phyloP scores from a whole-genome alignment of 2,329 filamentous ascomycete species.

The Dryadomyces quercus-mongolicae region DNA sequence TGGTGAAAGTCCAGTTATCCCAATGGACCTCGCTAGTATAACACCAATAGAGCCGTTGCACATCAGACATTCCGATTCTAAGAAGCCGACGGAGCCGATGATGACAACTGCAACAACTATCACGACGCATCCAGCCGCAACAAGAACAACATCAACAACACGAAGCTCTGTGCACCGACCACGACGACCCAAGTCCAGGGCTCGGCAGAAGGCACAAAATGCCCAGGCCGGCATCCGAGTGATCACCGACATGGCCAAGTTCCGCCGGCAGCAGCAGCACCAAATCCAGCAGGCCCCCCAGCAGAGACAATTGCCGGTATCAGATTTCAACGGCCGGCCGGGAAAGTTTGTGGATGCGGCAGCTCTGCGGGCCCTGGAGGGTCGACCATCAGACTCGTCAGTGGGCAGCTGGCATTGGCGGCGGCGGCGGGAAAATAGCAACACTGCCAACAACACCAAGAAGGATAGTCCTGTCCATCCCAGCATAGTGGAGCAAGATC shows the following conservation, averaged over 20 bases:
- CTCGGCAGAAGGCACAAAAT: conserved; percentile 49
- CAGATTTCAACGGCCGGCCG: conserved; percentile 16
- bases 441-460: conserved; percentile 13
- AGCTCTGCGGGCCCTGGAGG: conserved; percentile 47
- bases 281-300: conserved; percentile 17
- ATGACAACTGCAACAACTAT: conserved; percentile 12
- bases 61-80: not conserved
- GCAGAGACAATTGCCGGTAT: conserved; percentile 19
- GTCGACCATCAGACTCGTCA: conserved; percentile 38
- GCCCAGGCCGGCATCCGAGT: conserved; percentile 52
- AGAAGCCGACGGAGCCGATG: conserved; percentile 14
- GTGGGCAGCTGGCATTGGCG: conserved; percentile 48
- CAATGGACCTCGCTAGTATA: not conserved
- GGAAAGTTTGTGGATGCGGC: conserved; percentile 46
- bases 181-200: conserved; percentile 41
- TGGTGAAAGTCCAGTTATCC: not conserved
- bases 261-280: conserved; percentile 31
- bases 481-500: conserved; percentile 25
- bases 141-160: not conserved
- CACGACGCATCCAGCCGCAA: not conserved
- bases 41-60: conserved; percentile 14
- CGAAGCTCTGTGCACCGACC: conserved; percentile 26
- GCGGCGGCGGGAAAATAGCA: conserved; percentile 25
- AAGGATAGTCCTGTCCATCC: conserved; percentile 12
- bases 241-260: conserved; percentile 54